Evolutionary conservation across 129 eudicot genomes (phyloP).

Genomic region (Centella asiatica): DNA sequence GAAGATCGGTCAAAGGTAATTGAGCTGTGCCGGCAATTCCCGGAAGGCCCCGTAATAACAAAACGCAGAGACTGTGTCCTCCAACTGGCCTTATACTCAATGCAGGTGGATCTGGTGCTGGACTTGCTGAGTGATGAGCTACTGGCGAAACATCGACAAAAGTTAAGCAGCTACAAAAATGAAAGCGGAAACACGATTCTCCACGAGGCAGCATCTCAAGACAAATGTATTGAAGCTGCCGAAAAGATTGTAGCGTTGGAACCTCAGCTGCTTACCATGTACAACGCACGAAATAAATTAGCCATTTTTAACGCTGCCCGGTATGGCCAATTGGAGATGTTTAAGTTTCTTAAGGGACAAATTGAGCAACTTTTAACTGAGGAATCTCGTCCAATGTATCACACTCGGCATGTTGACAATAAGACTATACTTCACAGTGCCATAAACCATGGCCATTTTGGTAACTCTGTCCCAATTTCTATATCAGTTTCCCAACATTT

Average conservation of each 20-base stretch:
- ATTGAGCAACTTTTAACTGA: background rate
- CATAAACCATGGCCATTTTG: constrained; percentile 17
- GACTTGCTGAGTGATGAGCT: constrained; percentile 10
- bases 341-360: background rate
- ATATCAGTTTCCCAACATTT: no score
- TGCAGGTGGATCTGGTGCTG: constrained; percentile 3
- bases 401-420: no score
- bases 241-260: background rate
- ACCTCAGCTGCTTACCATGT: background rate
- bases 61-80: constrained; percentile 24
- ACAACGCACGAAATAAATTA: background rate
- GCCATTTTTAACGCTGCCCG: constrained; percentile 6
- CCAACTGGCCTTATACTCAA: constrained; percentile 29
- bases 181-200: constrained; percentile 1
- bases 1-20: background rate
- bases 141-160: background rate
- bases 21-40: constrained; percentile 2
- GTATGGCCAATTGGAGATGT: background rate
- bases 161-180: constrained; percentile 10
- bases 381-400: background rate
- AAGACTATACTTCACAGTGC: constrained; percentile 25
- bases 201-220: background rate
- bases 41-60: constrained; percentile 22
- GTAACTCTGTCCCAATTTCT: constrained; percentile 7
- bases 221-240: background rate